Conservation (phyloP, 1,139 yeast species). For the Yamadazyma friedrichii region DNA sequence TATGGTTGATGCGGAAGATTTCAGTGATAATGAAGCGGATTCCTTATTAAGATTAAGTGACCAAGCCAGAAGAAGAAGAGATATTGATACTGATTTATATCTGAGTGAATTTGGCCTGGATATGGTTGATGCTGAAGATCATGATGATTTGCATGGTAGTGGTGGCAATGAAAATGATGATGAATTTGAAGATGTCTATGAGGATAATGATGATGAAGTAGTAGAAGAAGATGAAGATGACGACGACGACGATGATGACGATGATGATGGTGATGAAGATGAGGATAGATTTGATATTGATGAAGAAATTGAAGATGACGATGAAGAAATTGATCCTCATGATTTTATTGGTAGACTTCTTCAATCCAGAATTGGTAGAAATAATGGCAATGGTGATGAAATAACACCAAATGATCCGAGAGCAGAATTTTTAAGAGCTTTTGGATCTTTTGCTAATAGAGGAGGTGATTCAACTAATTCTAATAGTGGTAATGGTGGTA, state of each 20-base stretch:
- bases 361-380: conserved; percentile 17
- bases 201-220: conserved; percentile 11
- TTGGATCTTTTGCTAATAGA: conserved; percentile 10
- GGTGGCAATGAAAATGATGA: conserved; percentile 14
- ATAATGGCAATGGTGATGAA: conserved; percentile 5
- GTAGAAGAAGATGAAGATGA: conserved; percentile 10
- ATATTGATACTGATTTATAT: conserved; percentile 7
- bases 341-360: conserved; percentile 25
- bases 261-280: conserved; percentile 18
- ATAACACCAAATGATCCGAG: conserved; percentile 20
- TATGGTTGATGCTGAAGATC: conserved; percentile 5
- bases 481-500: conserved; percentile 1
- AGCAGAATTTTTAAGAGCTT: conserved; percentile 28
- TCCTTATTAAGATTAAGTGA: conserved; percentile 23
- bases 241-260: conserved; percentile 9
- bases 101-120: too few relatives aligned
- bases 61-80: conserved; percentile 19
- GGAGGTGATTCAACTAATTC: conserved; percentile 1
- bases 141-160: neutral
- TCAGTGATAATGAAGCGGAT: conserved; percentile 22
- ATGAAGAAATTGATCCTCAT: conserved; percentile 23
- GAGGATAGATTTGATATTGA: conserved; percentile 19
- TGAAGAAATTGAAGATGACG: conserved; percentile 16
- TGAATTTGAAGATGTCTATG: conserved; percentile 9
- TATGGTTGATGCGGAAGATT: conserved; percentile 15